phyloP scores from a whole-genome alignment of 768 basidiomycete genomes.

The Rhizopogon roseolus region DNA sequence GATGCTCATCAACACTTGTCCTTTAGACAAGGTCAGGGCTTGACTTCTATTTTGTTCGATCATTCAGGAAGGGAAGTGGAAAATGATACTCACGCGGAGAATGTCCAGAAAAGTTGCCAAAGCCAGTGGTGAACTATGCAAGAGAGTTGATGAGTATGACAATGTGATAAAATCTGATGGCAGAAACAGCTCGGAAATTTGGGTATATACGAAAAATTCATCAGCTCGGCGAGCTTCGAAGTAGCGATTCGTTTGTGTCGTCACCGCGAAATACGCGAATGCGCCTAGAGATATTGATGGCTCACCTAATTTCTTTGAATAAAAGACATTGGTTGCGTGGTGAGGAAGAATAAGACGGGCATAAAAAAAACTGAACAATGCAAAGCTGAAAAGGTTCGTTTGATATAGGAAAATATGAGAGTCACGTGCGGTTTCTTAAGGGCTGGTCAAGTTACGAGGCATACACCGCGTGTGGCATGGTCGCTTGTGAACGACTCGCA shows the following conservation, averaged over 20 bases:
- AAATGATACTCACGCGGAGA: constrained; percentile 31
- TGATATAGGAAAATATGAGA: constrained; percentile 10
- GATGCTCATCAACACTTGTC: constrained; percentile 70
- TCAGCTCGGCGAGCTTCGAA: constrained; percentile 63
- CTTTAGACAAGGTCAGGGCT: constrained; percentile 79
- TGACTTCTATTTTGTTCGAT: constrained; percentile 85
- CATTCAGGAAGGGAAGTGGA: constrained; percentile 30
- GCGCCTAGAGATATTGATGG: constrained; percentile 15
- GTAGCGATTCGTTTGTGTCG: constrained; percentile 84
- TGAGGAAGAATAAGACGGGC: constrained; percentile 11
- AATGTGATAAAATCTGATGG: not conserved
- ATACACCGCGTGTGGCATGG: not conserved
- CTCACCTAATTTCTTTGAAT: constrained; percentile 21
- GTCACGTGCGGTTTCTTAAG: constrained; percentile 31
- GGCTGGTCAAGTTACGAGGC: constrained; percentile 23
- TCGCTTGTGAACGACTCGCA: constrained; percentile 5
- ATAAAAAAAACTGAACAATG: not conserved
- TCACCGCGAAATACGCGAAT: constrained; percentile 35
- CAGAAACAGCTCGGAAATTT: constrained; percentile 75
- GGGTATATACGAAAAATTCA: constrained; percentile 79
- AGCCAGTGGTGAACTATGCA: not conserved
- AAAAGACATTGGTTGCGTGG: not conserved
- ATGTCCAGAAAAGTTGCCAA: not conserved
- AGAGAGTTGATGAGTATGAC: not conserved
- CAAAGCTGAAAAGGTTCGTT: constrained; percentile 9